Base-by-base conservation (phyloP, 148 eudicot species). In the Dianthus caryophyllus region DNA sequence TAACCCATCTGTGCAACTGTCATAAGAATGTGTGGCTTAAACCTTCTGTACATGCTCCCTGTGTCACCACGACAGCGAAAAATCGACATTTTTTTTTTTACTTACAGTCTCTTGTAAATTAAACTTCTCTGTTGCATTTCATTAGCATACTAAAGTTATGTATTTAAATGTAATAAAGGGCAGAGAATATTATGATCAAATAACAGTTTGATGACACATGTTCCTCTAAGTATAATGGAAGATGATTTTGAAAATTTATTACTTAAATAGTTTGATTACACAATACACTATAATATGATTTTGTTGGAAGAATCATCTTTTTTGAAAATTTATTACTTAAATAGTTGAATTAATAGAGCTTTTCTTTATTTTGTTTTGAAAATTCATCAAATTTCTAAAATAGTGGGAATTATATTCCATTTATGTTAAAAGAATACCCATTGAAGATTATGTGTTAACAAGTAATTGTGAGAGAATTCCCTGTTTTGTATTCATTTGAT, bases 1-100 rank as follows among this genome's bases (percentile, higher is more conserved):
- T 78, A 90, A 66, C 82, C 87, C 61, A 90, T 66, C 69, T 90
- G 97, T 73, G 80, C 69, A 21, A 85, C 9, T 59, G 74, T 75
- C 97, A 90, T 88, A 25, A 85, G 72, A 64, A 90, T 73, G 61
- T 88, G 97, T 70, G 97, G 86, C 75, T 79, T 88, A 71, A 79
- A 85, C 68, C 80, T 86, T 15, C n/a, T 70, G 71, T 18, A 84
- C 22, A 61, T 61, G 63, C 79, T 71, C 27, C 43, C 16, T 25
- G 49, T 25, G 6, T 38, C 48, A 26, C 65, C 9, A 17, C 56
- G 21, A 18, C 61, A 9, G 14, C 51, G 29, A 20, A 63, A 30
- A 17, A 30, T 46, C 36, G 66, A 69, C 76, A 75, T 47, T 53
- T 21, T 30, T n/a, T 73, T 47, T 53, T 21, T 33, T 31, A 26